Conservation (phyloP, 768 basidiomycete species). For the Mrakia hoshinonis region DNA sequence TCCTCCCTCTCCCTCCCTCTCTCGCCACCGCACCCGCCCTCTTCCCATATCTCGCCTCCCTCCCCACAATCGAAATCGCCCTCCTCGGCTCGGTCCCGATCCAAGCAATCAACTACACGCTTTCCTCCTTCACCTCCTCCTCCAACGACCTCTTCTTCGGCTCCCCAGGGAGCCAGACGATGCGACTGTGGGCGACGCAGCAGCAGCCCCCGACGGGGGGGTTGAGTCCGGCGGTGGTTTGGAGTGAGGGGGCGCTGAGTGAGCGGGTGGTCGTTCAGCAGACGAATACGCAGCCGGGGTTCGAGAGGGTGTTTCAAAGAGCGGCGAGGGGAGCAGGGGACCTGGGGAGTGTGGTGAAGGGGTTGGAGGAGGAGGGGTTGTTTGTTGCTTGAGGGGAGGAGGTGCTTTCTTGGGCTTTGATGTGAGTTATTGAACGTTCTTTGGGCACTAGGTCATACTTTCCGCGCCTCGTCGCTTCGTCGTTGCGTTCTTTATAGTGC, state of each 20-base stretch:
- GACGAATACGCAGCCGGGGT: neutral
- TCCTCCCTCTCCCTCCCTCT: neutral
- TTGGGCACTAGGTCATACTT: too few relatives aligned
- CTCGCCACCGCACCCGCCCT: neutral
- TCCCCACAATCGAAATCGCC: constrained; percentile 5
- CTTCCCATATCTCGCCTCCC: neutral
- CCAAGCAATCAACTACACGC: neutral
- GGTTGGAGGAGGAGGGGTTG: neutral
- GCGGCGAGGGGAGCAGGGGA: neutral
- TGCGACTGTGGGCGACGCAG: neutral
- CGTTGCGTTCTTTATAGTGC: neutral
- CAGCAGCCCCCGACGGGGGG: neutral
- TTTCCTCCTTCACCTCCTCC: neutral
- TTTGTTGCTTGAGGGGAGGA: neutral
- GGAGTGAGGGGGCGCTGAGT: neutral
- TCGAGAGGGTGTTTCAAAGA: neutral
- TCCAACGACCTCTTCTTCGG: constrained; percentile 1
- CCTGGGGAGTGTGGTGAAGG: neutral
- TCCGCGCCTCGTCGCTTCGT: neutral
- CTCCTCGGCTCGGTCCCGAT: neutral
- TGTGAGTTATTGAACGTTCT: neutral
- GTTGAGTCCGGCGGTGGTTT: neutral
- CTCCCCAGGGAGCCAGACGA: neutral
- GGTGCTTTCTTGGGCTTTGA: neutral
- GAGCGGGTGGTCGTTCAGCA: neutral